Conservation (phyloP, 1,139 yeast species). For the Saccharomyces hybrid region DNA sequence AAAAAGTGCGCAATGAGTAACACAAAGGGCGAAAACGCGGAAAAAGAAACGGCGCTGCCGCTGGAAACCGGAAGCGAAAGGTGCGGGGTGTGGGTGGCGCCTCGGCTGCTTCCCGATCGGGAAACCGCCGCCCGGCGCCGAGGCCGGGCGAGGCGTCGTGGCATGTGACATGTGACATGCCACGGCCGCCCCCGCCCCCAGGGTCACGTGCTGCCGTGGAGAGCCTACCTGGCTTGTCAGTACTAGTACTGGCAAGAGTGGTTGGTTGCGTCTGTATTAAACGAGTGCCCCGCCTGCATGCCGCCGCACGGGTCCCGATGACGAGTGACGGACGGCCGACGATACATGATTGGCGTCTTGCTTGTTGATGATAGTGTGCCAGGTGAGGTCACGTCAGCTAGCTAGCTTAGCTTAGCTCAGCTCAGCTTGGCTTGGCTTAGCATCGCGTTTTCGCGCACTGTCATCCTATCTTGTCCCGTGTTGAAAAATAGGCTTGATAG, state of each 20-base stretch:
- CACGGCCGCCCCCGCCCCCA: neutral
- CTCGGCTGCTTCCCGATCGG: neutral
- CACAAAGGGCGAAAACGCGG: neutral
- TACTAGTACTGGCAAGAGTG: neutral
- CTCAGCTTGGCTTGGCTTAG: neutral
- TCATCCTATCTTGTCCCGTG: neutral
- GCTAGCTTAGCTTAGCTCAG: neutral
- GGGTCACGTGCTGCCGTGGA: neutral
- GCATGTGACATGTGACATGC: neutral
- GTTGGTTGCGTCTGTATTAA: no score
- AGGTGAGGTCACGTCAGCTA: neutral
- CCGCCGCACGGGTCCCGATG: neutral
- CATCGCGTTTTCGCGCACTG: neutral
- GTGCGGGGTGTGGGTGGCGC: neutral
- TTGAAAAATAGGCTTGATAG: neutral
- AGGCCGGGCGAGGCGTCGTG: neutral
- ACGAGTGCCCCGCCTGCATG: neutral
- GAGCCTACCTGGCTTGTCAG: neutral
- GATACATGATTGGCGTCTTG: no score
- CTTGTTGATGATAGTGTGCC: no score
- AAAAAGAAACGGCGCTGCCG: conserved; percentile 1
- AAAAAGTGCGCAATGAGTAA: conserved; percentile 1
- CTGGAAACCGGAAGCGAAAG: neutral
- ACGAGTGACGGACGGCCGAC: neutral
- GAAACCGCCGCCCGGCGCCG: neutral